phyloP scores from a whole-genome alignment of 1,139 yeast species.

The Schizosaccharomyces versatilis region DNA sequence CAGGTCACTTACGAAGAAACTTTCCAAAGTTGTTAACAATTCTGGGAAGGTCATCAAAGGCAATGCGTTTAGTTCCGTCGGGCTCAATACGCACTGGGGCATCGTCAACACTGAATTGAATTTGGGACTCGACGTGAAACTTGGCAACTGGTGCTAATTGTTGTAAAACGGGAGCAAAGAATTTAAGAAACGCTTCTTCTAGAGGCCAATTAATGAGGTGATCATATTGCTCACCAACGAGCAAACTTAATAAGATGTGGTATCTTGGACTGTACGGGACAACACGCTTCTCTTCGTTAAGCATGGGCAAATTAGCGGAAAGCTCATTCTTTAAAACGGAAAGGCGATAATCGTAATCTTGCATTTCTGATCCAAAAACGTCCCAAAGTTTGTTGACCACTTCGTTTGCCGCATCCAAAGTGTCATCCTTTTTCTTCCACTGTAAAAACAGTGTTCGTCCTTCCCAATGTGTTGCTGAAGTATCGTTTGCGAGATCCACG shows the following conservation, averaged over 20 bases:
- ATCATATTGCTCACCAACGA: slow-evolving; percentile 30
- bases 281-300: slow-evolving; percentile 1
- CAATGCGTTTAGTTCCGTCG: slow-evolving; percentile 13
- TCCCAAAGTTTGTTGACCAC: not conserved
- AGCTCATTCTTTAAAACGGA: no score
- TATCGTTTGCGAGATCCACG: no score
- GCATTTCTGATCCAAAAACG: not conserved
- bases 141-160: slow-evolving; percentile 34
- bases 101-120: slow-evolving; percentile 42
- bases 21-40: slow-evolving; percentile 61
- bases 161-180: slow-evolving; percentile 27
- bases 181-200: slow-evolving; percentile 23
- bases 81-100: slow-evolving; percentile 17
- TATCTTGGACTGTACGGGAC: slow-evolving; percentile 33
- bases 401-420: not conserved
- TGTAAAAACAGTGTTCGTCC: not conserved
- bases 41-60: slow-evolving; percentile 31
- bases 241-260: slow-evolving; percentile 44
- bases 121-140: slow-evolving; percentile 58
- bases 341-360: not conserved
- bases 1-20: slow-evolving; percentile 25
- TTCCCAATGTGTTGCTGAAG: not conserved
- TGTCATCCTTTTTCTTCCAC: not conserved
- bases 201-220: slow-evolving; percentile 37
- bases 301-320: no score